phyloP scores from a whole-genome alignment of 164 flowering plant genomes.

The Macadamia integrifolia region DNA sequence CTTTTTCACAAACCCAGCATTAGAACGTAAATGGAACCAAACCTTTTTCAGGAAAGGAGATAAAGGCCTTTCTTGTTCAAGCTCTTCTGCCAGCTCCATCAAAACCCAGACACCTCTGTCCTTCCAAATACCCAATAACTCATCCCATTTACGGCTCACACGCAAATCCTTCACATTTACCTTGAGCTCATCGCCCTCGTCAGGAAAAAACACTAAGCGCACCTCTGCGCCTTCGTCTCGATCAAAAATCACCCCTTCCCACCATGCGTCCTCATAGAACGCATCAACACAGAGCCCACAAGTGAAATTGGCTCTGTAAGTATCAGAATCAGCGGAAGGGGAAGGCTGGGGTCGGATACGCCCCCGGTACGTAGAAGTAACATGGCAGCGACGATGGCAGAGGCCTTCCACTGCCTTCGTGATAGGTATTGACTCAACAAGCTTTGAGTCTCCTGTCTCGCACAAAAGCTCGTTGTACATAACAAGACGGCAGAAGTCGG shows the following conservation, averaged over 20 bases:
- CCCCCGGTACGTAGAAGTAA: constrained; percentile 21
- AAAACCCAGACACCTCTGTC: constrained; percentile 29
- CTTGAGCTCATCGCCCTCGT: constrained; percentile 26
- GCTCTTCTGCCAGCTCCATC: constrained; percentile 14
- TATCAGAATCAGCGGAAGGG: not conserved
- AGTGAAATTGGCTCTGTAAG: constrained; percentile 2
- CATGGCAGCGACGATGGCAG: constrained; percentile 11
- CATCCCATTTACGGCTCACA: constrained; percentile 27
- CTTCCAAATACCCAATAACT: constrained; percentile 23
- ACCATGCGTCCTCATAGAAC: constrained; percentile 30
- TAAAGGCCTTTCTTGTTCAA: constrained; percentile 8
- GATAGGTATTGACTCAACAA: constrained; percentile 26
- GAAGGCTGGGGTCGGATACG: constrained; percentile 24
- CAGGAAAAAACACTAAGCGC: constrained; percentile 27
- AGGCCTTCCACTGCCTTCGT: constrained; percentile 28
- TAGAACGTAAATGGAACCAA: constrained; percentile 17
- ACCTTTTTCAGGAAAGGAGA: constrained; percentile 17
- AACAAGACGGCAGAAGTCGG: constrained; percentile 21
- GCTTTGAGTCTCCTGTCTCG: constrained; percentile 20
- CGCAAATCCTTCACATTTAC: constrained; percentile 21
- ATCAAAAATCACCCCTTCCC: constrained; percentile 34
- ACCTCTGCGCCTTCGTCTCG: constrained; percentile 8
- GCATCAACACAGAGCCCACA: constrained; percentile 34
- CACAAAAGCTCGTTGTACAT: constrained; percentile 24
- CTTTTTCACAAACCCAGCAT: constrained; percentile 23